Evolutionary conservation across 768 basidiomycete genomes (phyloP).

Genomic region (Collybia mongolica): DNA sequence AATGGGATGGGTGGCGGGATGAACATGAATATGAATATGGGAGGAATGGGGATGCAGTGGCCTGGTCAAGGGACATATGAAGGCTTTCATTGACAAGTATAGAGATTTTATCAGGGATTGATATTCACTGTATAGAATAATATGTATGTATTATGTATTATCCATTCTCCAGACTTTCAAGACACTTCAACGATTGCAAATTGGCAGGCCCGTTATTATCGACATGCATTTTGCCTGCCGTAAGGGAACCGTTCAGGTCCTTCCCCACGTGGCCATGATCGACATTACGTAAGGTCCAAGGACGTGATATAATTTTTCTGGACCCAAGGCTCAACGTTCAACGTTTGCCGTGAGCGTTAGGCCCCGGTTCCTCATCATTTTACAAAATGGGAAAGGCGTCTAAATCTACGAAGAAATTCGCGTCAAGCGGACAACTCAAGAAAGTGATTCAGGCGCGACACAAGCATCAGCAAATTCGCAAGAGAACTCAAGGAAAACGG

Average conservation of each 20-base stretch:
- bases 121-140: no score
- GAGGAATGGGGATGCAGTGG: slow-evolving; percentile 42
- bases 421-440: slow-evolving; percentile 84
- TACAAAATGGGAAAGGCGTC: slow-evolving; percentile 48
- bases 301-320: background rate
- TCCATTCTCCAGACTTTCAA: no score
- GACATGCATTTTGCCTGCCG: no score
- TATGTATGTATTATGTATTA: background rate
- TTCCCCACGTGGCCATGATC: background rate
- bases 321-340: no score
- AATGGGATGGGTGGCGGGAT: slow-evolving; percentile 37
- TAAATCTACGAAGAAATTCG: slow-evolving; percentile 87
- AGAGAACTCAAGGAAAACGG: slow-evolving; percentile 65
- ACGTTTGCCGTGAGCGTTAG: no score
- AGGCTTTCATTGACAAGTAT: slow-evolving; percentile 5
- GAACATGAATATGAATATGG: slow-evolving; percentile 36
- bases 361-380: background rate
- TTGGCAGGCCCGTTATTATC: no score
- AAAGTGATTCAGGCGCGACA: slow-evolving; percentile 83
- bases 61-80: slow-evolving; percentile 14
- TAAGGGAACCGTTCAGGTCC: no score
- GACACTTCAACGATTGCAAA: no score
- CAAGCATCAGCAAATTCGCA: slow-evolving; percentile 74
- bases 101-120: background rate
- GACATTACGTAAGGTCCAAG: slow-evolving; percentile 1